These are phyloP conservation scores for Loxodes magnus DNA, from an alignment of 73 alveolate species.

Conservation along the genomic window DNA sequence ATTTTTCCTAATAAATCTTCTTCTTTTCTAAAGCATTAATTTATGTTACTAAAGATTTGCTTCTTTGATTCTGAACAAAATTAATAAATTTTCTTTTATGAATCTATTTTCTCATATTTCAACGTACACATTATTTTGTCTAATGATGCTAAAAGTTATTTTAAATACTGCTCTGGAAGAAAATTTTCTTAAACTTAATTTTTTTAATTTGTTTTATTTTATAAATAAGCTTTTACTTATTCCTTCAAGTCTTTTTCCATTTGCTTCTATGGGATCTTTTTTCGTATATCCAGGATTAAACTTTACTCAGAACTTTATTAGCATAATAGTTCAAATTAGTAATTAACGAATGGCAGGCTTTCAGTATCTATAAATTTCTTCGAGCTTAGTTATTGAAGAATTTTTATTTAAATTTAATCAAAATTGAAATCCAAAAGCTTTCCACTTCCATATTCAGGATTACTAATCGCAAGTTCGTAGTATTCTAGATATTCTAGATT, in stretches of 20 bases:
- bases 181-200: neutral
- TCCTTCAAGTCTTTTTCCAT: neutral
- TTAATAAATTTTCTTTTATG: neutral
- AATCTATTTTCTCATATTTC: neutral
- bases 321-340: conserved; percentile 1
- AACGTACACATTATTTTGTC: neutral
- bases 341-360: neutral
- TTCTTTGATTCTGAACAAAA: neutral
- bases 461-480: neutral
- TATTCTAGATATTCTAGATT: neutral
- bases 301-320: neutral
- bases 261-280: neutral
- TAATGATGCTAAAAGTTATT: neutral
- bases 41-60: neutral
- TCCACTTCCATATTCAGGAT: conserved; percentile 5
- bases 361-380: neutral
- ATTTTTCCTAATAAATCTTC: neutral
- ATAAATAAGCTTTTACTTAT: neutral
- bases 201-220: neutral
- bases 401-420: neutral
- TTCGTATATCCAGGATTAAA: neutral
- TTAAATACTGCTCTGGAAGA: neutral
- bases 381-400: neutral
- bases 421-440: conserved; percentile 1
- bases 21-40: neutral